Percentiles rank a stretch among this genome's conserved stretches.
phyloP scores from a whole-genome alignment of 2,329 filamentous ascomycete genomes.

The Arthrobotrys megalospora region DNA sequence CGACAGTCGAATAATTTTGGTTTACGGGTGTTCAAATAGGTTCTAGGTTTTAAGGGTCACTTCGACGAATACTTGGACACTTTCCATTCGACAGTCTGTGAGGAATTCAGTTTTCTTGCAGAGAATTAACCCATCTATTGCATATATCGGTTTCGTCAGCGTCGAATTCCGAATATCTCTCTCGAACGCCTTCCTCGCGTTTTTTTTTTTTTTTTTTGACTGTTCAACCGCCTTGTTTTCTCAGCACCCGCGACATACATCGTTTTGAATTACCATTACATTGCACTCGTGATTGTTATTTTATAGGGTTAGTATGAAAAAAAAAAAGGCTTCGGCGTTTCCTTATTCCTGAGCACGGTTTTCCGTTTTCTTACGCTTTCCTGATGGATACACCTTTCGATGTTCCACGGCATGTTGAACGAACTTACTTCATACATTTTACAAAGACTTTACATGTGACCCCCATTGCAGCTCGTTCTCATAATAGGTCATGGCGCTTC shows the following conservation, averaged over 20 bases:
- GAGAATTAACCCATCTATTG: conserved; percentile 26
- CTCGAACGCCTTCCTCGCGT: conserved; percentile 41
- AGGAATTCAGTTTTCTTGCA: conserved; percentile 62
- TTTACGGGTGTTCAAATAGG: conserved; percentile 47
- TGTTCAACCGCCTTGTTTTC: conserved; percentile 52
- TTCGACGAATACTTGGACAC: conserved; percentile 33
- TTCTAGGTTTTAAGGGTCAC: conserved; percentile 36
- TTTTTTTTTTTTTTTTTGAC: too few relatives aligned
- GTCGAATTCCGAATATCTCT: conserved; percentile 56
- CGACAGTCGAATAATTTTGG: conserved; percentile 41
- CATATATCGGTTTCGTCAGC: conserved; percentile 55
- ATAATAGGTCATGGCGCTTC: conserved; percentile 21
- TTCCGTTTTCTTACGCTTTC: conserved; percentile 55
- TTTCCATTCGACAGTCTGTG: conserved; percentile 41
- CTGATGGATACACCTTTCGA: conserved; percentile 52
- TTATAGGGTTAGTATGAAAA: conserved; percentile 59
- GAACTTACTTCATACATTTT: conserved; percentile 20
- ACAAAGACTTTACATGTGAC: conserved; percentile 45
- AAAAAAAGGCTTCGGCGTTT: conserved; percentile 25
- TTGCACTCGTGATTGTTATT: conserved; percentile 54
- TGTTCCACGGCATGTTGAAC: conserved; percentile 50
- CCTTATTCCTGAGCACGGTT: conserved; percentile 30
- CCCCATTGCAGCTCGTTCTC: conserved; percentile 17
- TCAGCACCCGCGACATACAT: conserved; percentile 38
- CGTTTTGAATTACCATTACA: conserved; percentile 30